These are phyloP conservation scores for Lactifluus piperatus DNA, from an alignment of 768 basidiomycete genomes.

Conservation along the genomic window DNA sequence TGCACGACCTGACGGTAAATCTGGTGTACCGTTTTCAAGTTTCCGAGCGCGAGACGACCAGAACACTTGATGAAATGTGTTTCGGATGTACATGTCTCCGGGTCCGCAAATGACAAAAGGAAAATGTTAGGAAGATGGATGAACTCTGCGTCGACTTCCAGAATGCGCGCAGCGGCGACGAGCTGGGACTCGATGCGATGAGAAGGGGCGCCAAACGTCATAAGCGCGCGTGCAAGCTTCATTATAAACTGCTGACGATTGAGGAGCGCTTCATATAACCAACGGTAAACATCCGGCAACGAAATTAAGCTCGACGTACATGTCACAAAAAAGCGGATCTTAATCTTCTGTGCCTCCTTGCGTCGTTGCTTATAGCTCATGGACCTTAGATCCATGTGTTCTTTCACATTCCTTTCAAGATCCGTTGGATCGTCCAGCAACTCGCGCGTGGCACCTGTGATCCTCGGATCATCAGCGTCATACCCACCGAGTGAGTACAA, in stretches of 20 bases:
- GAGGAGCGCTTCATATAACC: slow-evolving; percentile 48
- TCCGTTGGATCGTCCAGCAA: slow-evolving; percentile 49
- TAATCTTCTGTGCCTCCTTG: slow-evolving; percentile 51
- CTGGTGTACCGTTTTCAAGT: slow-evolving; percentile 73
- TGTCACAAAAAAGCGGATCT: slow-evolving; percentile 61
- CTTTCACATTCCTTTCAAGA: slow-evolving; percentile 40
- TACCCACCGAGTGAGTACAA: slow-evolving; percentile 19
- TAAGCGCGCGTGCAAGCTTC: slow-evolving; percentile 75
- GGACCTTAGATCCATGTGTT: slow-evolving; percentile 32
- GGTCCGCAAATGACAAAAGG: slow-evolving; percentile 81
- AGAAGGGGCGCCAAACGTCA: slow-evolving; percentile 86
- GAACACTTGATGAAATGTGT: slow-evolving; percentile 79
- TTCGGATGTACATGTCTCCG: slow-evolving; percentile 75
- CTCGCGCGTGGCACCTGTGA: slow-evolving; percentile 45
- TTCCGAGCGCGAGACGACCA: slow-evolving; percentile 70
- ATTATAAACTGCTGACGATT: slow-evolving; percentile 79
- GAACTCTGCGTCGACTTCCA: slow-evolving; percentile 87
- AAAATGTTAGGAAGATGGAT: slow-evolving; percentile 73
- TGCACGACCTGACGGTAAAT: slow-evolving; percentile 84
- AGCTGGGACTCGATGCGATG: slow-evolving; percentile 91
- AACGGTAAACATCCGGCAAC: neutral
- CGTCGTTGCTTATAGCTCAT: slow-evolving; percentile 58
- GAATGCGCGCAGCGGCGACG: slow-evolving; percentile 73
- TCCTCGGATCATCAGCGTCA: slow-evolving; percentile 62
- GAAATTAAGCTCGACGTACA: slow-evolving; percentile 33